Percentiles rank a stretch among this genome's conserved stretches.
phyloP scores from a whole-genome alignment of 2,329 filamentous ascomycete species.

The Colletotrichum destructivum region DNA sequence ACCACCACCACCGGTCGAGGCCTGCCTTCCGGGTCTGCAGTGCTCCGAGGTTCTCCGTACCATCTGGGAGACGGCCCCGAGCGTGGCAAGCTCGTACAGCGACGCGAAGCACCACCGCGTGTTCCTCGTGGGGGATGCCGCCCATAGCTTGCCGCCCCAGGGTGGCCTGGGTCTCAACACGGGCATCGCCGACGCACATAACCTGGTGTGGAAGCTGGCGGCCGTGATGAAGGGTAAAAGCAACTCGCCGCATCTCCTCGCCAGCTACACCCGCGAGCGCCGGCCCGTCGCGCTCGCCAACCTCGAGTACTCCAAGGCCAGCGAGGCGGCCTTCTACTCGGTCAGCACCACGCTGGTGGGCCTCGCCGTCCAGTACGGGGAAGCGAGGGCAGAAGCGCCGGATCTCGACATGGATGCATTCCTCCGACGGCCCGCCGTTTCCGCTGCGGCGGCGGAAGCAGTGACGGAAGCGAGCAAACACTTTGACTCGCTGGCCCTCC shows the following conservation, averaged over 20 bases:
- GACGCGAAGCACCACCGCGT: conserved; percentile 47
- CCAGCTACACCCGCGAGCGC: conserved; percentile 30
- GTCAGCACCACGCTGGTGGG: conserved; percentile 31
- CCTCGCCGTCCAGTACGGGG: conserved; percentile 22
- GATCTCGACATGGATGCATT: conserved; percentile 27
- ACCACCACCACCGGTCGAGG: conserved; percentile 22
- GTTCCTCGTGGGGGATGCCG: conserved; percentile 68
- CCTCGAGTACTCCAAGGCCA: conserved; percentile 36
- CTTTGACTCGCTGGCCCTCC: conserved; percentile 36
- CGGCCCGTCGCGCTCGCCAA: conserved; percentile 32
- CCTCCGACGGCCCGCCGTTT: conserved; percentile 19
- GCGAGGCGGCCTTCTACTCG: conserved; percentile 33
- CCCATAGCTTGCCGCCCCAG: conserved; percentile 69
- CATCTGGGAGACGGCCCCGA: conserved; percentile 32
- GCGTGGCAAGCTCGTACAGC: conserved; percentile 27
- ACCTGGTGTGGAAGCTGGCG: conserved; percentile 65
- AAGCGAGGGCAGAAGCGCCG: conserved; percentile 5
- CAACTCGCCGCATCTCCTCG: conserved; percentile 1
- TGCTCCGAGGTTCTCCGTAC: conserved; percentile 30
- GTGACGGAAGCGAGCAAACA: conserved; percentile 31
- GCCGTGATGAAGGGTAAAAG: conserved; percentile 16
- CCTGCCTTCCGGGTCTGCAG: conserved; percentile 32
- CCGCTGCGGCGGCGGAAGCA: conserved; percentile 7
- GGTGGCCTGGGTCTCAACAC: conserved; percentile 73
- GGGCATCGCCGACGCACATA: conserved; percentile 69